A percentile compares a stretch with the other conserved stretches of the same genome.
phyloP scores from a whole-genome alignment of 1,284 basidiomycete species.

The Irpex sp. region DNA sequence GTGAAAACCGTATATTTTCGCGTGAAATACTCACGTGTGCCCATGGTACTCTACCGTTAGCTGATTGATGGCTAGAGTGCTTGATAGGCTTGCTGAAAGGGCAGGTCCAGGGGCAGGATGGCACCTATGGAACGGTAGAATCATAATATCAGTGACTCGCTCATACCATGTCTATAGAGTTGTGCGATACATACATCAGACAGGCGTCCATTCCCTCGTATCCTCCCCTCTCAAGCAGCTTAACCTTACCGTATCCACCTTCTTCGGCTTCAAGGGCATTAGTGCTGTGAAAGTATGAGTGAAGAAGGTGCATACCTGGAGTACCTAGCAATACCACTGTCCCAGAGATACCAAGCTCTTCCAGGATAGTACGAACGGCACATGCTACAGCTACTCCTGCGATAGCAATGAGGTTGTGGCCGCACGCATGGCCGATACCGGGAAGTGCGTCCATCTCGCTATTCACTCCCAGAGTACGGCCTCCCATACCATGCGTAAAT shows the following conservation, averaged over 20 bases:
- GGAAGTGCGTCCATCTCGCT: constrained; percentile 68
- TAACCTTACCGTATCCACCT: constrained; percentile 74
- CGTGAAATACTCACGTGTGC: constrained; percentile 40
- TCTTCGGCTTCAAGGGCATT: constrained; percentile 57
- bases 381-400: constrained; percentile 75
- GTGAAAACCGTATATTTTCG: constrained; percentile 12
- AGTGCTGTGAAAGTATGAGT: background rate
- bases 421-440: constrained; percentile 72
- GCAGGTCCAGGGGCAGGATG: constrained; percentile 55
- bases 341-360: constrained; percentile 57
- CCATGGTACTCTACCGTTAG: constrained; percentile 63
- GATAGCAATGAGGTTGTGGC: constrained; percentile 83
- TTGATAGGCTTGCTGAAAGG: constrained; percentile 43
- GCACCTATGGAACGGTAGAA: constrained; percentile 40
- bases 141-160: constrained; percentile 1
- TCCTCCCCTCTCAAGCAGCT: constrained; percentile 67
- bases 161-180: background rate
- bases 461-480: constrained; percentile 66
- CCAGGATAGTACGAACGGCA: constrained; percentile 55
- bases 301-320: constrained; percentile 46
- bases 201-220: constrained; percentile 76
- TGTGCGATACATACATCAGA: constrained; percentile 49
- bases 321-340: constrained; percentile 80
- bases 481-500: constrained; percentile 53
- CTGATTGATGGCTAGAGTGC: constrained; percentile 52